A percentile compares a stretch with the other conserved stretches of the same genome.
phyloP scores from a whole-genome alignment of 305 asterid genomes.

The Fraxinus baroniana region DNA sequence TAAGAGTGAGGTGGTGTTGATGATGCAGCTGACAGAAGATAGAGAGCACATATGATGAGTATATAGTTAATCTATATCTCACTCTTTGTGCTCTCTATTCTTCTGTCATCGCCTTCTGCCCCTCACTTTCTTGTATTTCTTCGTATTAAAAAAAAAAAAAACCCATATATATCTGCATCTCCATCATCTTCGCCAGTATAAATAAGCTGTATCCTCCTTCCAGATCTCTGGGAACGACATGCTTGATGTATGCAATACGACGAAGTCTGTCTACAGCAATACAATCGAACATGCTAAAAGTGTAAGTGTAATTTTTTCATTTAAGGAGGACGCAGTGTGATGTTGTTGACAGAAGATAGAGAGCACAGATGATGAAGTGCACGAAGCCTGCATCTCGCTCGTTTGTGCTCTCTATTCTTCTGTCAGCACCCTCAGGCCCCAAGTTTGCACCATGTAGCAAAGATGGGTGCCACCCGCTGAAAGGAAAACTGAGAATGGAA shows the following conservation, averaged over 20 bases:
- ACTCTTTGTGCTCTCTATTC: conserved; percentile 7
- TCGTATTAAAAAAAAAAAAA: background rate
- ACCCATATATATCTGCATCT: background rate
- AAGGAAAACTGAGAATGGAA: background rate
- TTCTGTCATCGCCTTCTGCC: background rate
- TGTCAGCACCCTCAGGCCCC: conserved; percentile 39
- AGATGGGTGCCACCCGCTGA: background rate
- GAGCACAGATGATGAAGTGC: conserved; percentile 42
- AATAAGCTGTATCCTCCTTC: background rate
- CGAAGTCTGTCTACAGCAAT: background rate
- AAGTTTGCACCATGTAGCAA: background rate
- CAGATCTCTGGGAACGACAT: background rate
- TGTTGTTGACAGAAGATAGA: conserved; percentile 52
- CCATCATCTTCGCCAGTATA: background rate
- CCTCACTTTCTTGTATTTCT: background rate
- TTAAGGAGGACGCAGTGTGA: conserved; percentile 23
- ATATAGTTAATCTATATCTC: background rate
- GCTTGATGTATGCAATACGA: background rate
- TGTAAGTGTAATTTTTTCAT: background rate
- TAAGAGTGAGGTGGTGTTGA: background rate
- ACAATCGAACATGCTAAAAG: background rate
- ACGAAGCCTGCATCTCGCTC: conserved; percentile 24
- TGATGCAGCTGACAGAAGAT: background rate
- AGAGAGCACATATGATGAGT: background rate
- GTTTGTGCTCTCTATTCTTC: conserved; percentile 49